Base-by-base conservation (phyloP, 305 asterid genomes). In the Fraxinus xanthoxyloides region DNA sequence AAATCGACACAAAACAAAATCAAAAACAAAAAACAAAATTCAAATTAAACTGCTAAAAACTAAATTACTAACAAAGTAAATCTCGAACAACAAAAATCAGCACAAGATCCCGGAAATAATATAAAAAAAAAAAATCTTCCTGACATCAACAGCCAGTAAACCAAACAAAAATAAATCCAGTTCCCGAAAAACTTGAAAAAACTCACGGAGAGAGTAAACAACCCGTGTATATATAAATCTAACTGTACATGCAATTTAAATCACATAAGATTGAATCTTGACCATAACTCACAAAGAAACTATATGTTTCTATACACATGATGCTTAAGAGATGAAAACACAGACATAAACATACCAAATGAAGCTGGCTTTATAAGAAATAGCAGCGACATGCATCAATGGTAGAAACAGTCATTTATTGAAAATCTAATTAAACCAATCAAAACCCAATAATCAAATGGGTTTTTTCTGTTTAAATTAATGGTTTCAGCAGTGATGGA, bases 381-480 rank as follows among this genome's bases (percentile, higher is more conserved):
- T 51, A 84, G 70, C 79, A 82, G 79, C 75, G 84, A 83, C 82
- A 83, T 80, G 87, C 82, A 82, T 80, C 90, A 79, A 85, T 38
- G 79, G 67, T 51, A 79, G 35, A 79, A 82, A 80, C 40, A 73
- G 85, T 88, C 91, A 83, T 77, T 77, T 82, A 74, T 76, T 69
- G 38, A 78, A 76, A 83, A 79, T 75, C 54, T 34, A 43, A 59
- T 79, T 73, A 48, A 74, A 67, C 51, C 36, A 67, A 80, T 63
- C 48, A 38, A 72, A 73, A 67, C 36, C 51, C 78, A 84, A 81
- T 7, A 86, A 19, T 35, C 80, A 75, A 80, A 86, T 81, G 87
- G 51, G 72, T 35, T 38, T 30, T 34, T 15, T 59, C 51, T 34
- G 80, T 72, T 24, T 78, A 17, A 56, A 17, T 46, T 32, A 78